Base-by-base conservation (phyloP, 2,329 filamentous ascomycete genomes). In the Aspergillus pseudoterreus region DNA sequence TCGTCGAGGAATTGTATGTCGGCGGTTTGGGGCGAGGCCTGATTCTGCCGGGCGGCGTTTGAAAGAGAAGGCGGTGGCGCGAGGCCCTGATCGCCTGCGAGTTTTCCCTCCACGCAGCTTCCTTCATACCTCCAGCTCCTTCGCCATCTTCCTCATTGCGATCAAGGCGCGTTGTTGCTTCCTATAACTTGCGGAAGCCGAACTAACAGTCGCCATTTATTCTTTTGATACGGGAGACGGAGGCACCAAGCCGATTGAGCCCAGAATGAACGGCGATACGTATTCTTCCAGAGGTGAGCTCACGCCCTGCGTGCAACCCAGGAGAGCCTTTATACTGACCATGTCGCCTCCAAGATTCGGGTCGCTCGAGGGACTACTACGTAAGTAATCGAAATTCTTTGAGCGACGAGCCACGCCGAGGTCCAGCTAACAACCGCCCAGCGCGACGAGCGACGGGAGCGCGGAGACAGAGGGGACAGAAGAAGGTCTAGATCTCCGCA, bases 401-500 rank as follows among this genome's bases (percentile, higher is more conserved):
- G 11, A 15, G 35, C 45, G 15, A 39, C 36, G 22, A 9, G 10
- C 17, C 19, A 24, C 17, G 2, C n/a, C 14, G 22, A 42, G 27
- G 10, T 32, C 21, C 36, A 43, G 44, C 49, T 45, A 47, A 49
- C 15, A 8, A 8, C 24, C 17, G n/a, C 6, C 35, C 48, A 72
- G 70, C 77, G 79, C 63, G 77, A 75, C 58, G 74, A 77, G 52
- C 68, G 74, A 54, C 73, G 75, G 51, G 70, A 67, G 35, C 61
- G 71, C 50, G 63, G 66, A 46, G 75, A 78, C 42, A 73, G 79
- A 63, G 80, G 81, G 59, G 83, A 84, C 49, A 81, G 86, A 65
- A 82, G 91, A 73, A 87, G 92, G 58, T 96, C 92, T 55, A 85
- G 92, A 68, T 97, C 92, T 15, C 92, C 92, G 52, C 85, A 88